These are phyloP conservation scores for Discostella stelligeroides DNA, from an alignment of 108 stramenopile species.

Conservation along the genomic window DNA sequence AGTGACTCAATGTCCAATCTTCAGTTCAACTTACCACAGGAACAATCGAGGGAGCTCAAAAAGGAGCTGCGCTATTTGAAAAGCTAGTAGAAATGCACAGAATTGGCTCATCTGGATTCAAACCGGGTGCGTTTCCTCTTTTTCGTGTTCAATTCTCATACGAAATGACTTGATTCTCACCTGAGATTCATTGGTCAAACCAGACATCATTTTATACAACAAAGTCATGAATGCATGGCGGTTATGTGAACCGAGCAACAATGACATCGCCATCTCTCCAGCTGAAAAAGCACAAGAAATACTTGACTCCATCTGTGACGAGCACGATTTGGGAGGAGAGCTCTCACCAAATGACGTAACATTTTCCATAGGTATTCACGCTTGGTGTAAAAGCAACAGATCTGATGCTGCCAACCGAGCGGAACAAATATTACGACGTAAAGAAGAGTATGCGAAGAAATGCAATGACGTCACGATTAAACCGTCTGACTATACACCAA, in stretches of 20 bases:
- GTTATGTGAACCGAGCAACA: slow-evolving; percentile 26
- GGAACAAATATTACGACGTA: slow-evolving; percentile 30
- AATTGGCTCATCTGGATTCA: slow-evolving; percentile 31
- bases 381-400: slow-evolving; percentile 38
- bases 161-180: too few relatives aligned
- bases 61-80: slow-evolving; percentile 26
- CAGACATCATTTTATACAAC: slow-evolving; percentile 39
- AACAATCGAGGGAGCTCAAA: slow-evolving; percentile 40
- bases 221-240: slow-evolving; percentile 42
- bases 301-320: slow-evolving; percentile 27
- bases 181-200: not conserved
- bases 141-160: not conserved
- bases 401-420: slow-evolving; percentile 38
- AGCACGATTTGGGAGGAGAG: slow-evolving; percentile 15
- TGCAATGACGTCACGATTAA: slow-evolving; percentile 11
- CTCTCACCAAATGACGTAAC: slow-evolving; percentile 37
- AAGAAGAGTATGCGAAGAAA: slow-evolving; percentile 33
- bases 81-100: slow-evolving; percentile 37
- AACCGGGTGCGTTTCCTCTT: slow-evolving; percentile 24
- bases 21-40: slow-evolving; percentile 25
- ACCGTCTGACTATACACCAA: slow-evolving; percentile 24
- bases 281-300: slow-evolving; percentile 34
- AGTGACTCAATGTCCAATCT: not conserved
- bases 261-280: slow-evolving; percentile 14
- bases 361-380: slow-evolving; percentile 35